phyloP scores from a whole-genome alignment of 2,329 filamentous ascomycete genomes.

The Colletotrichum sp. region DNA sequence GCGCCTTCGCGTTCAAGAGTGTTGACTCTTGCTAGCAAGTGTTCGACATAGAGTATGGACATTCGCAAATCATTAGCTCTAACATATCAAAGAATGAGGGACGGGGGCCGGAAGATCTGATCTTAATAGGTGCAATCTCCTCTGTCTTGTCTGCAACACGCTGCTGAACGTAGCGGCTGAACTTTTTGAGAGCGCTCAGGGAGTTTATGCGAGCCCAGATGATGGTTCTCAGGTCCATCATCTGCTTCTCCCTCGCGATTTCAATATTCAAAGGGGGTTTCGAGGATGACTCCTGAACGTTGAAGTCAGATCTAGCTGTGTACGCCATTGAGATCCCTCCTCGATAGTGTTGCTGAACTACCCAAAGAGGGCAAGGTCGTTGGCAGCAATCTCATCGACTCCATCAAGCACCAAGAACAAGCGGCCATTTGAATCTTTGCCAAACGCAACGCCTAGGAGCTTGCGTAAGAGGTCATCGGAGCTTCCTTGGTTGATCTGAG shows the following conservation, averaged over 20 bases:
- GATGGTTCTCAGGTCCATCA: conserved; percentile 29
- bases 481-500: background rate
- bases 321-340: too few relatives aligned
- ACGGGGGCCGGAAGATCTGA: background rate
- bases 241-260: conserved; percentile 31
- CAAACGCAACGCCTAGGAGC: conserved; percentile 28
- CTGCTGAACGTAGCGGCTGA: conserved; percentile 32
- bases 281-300: conserved; percentile 6
- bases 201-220: conserved; percentile 30
- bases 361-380: conserved; percentile 22
- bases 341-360: background rate
- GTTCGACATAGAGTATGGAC: conserved; percentile 41
- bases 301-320: conserved; percentile 11
- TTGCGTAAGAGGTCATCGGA: conserved; percentile 26
- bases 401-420: conserved; percentile 36
- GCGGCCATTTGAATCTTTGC: conserved; percentile 20
- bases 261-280: conserved; percentile 12
- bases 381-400: conserved; percentile 30
- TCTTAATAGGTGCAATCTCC: conserved; percentile 34
- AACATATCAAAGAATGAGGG: background rate
- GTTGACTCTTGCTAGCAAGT: conserved; percentile 34
- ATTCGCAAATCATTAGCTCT: background rate
- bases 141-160: conserved; percentile 32
- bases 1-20: conserved; percentile 35
- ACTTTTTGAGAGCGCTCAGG: conserved; percentile 26